Evolutionary conservation across 768 basidiomycete species (phyloP).

Genomic region (Pleurotus salmoneostramineus): DNA sequence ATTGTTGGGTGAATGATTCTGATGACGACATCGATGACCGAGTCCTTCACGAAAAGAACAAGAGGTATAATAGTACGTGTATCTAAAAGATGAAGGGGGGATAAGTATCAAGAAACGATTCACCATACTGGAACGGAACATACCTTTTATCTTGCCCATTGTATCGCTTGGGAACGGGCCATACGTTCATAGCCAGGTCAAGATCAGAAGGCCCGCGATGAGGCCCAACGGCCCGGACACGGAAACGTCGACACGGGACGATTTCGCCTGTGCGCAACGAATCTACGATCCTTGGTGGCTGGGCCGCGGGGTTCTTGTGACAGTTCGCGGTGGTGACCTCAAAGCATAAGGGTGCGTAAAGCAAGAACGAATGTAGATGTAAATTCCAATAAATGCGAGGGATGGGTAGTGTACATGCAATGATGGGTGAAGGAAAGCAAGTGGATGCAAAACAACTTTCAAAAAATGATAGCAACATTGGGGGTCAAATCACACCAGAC

Average conservation of each 20-base stretch:
- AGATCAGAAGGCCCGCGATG: not conserved
- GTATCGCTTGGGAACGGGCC: not conserved
- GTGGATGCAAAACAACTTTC: not conserved
- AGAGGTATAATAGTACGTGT: not conserved
- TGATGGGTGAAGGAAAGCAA: not conserved
- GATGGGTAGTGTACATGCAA: too few relatives aligned
- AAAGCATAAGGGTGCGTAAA: too few relatives aligned
- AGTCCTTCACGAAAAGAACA: not conserved
- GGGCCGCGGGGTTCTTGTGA: too few relatives aligned
- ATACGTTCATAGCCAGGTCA: not conserved
- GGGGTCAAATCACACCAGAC: not conserved
- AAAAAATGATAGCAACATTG: not conserved
- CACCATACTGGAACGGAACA: not conserved
- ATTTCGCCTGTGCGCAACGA: not conserved
- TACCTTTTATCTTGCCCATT: slow-evolving; percentile 3
- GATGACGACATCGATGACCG: slow-evolving; percentile 14
- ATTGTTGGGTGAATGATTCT: slow-evolving; percentile 36
- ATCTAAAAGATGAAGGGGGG: not conserved
- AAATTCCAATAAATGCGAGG: not conserved
- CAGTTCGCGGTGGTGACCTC: too few relatives aligned
- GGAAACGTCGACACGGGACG: not conserved
- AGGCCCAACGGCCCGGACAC: not conserved
- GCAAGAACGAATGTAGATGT: not conserved
- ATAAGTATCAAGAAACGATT: not conserved
- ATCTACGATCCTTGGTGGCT: not conserved